Percentiles rank a stretch among this genome's conserved stretches.
phyloP scores from a whole-genome alignment of 176 grass and related monocot species.

The Carex cristatella region DNA sequence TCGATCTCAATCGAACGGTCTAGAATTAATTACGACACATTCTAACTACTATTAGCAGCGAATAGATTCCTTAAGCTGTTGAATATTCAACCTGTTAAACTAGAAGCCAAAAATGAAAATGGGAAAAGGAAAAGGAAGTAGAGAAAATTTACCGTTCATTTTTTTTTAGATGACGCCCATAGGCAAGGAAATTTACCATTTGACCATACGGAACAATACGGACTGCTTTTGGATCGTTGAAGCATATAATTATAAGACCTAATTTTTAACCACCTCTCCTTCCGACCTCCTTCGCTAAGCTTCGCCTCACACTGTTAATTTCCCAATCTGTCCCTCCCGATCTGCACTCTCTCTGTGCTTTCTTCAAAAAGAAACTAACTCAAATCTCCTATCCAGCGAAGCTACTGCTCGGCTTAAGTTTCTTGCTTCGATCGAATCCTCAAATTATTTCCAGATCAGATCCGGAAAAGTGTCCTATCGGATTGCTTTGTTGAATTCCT shows the following conservation, averaged over 20 bases:
- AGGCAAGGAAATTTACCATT: background rate
- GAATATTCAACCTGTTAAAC: background rate
- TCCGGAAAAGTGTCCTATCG: background rate
- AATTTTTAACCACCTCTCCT: background rate
- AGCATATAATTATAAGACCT: background rate
- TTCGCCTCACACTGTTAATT: background rate
- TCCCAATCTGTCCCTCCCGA: constrained; percentile 16
- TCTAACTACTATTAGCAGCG: background rate
- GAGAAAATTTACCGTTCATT: background rate
- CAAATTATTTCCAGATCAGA: constrained; percentile 4
- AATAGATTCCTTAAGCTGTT: background rate
- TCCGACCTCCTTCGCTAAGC: constrained; percentile 4
- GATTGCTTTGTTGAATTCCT: background rate
- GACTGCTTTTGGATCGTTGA: background rate
- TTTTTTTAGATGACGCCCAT: too few relatives aligned
- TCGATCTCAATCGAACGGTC: background rate
- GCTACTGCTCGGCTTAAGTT: background rate
- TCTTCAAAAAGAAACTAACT: constrained; percentile 13
- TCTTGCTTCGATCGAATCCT: constrained; percentile 9
- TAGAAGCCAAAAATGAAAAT: background rate
- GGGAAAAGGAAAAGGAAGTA: background rate
- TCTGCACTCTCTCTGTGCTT: background rate
- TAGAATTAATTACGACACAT: background rate
- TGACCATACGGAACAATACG: background rate
- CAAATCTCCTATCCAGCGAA: constrained; percentile 15